Evolutionary conservation across 208 protist species (phyloP).

Genomic region (Wallacemonas sp.): DNA sequence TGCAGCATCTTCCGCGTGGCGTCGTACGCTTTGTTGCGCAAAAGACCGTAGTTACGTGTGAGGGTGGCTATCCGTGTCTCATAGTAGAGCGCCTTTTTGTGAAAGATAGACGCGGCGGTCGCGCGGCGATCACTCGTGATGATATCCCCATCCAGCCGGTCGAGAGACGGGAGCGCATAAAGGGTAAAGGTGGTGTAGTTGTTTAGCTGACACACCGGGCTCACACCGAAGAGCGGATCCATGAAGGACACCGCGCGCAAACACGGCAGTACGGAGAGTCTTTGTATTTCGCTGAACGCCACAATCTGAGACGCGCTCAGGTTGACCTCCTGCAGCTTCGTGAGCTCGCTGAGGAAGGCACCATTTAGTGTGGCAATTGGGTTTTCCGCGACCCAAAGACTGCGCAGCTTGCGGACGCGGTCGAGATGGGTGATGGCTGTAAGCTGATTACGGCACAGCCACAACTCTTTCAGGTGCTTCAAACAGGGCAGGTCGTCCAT

Average conservation of each 20-base stretch:
- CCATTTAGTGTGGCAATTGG: slow-evolving; percentile 52
- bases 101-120: slow-evolving; percentile 83
- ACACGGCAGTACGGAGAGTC: slow-evolving; percentile 62
- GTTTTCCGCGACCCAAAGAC: slow-evolving; percentile 84
- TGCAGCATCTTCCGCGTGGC: slow-evolving; percentile 19
- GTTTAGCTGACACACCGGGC: slow-evolving; percentile 90
- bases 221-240: slow-evolving; percentile 92
- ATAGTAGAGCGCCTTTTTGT: slow-evolving; percentile 96
- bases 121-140: slow-evolving; percentile 82
- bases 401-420: slow-evolving; percentile 58
- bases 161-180: slow-evolving; percentile 64
- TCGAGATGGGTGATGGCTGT: slow-evolving; percentile 42
- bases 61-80: slow-evolving; percentile 92
- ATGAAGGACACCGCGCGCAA: slow-evolving; percentile 76
- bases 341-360: slow-evolving; percentile 47
- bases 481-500: slow-evolving; percentile 75
- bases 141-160: slow-evolving; percentile 73
- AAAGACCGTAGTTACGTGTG: slow-evolving; percentile 74
- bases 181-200: slow-evolving; percentile 94
- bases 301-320: slow-evolving; percentile 84
- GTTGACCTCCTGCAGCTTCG: slow-evolving; percentile 87
- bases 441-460: slow-evolving; percentile 79
- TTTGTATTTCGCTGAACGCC: slow-evolving; percentile 85
- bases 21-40: slow-evolving; percentile 37
- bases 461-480: slow-evolving; percentile 73